Conservation (phyloP, 768 basidiomycete genomes). For the Termitomyces bulborhizus region DNA sequence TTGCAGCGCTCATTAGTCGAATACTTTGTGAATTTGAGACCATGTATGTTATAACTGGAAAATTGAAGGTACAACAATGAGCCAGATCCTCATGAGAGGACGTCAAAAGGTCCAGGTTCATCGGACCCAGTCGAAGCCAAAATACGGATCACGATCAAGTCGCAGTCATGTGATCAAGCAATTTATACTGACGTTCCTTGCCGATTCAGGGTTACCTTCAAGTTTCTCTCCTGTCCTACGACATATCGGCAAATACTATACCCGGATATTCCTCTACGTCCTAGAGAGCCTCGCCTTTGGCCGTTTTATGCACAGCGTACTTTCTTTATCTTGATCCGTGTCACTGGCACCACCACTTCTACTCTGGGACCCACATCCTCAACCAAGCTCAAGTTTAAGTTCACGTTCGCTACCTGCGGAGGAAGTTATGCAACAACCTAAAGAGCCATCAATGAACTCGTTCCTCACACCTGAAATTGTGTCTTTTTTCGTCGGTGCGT, state of each 20-base stretch:
- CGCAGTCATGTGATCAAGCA: not conserved
- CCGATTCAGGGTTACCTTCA: not conserved
- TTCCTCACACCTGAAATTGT: conserved; percentile 32
- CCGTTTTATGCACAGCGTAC: conserved; percentile 12
- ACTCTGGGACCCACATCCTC: conserved; percentile 1
- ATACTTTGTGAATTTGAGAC: not conserved
- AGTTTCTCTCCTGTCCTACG: conserved; percentile 1
- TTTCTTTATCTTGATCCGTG: conserved; percentile 5
- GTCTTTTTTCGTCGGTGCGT: conserved; percentile 39
- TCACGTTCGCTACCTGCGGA: not conserved
- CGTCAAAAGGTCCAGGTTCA: not conserved
- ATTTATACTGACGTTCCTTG: not conserved
- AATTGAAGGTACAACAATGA: not conserved
- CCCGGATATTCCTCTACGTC: conserved; percentile 8
- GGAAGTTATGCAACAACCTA: conserved; percentile 1
- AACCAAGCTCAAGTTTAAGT: conserved; percentile 4
- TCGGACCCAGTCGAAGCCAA: too few species aligned
- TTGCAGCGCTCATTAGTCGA: not conserved
- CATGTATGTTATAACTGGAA: not conserved
- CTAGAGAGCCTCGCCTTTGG: conserved; percentile 4
- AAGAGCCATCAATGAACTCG: conserved; percentile 8
- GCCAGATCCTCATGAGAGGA: not conserved
- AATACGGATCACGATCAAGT: not conserved
- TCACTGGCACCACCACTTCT: conserved; percentile 7
- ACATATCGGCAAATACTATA: conserved; percentile 10